Base-by-base conservation (phyloP, 2,329 filamentous ascomycete genomes). In the Albifimbria verrucaria region DNA sequence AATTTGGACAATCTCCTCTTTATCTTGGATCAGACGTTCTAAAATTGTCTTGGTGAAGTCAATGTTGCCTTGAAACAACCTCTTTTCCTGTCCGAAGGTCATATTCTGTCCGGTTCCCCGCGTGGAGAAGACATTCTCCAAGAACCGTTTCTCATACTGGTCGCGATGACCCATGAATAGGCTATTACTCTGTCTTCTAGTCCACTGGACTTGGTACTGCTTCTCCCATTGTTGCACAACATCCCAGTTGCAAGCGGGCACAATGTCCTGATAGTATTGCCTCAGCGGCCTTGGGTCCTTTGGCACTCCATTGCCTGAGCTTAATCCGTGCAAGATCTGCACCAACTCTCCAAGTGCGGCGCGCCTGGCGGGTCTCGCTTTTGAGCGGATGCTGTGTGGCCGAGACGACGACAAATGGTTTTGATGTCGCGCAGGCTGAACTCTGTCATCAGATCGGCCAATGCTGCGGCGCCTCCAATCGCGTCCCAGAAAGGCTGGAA, bases 351-450 rank as follows among this genome's bases (percentile, higher is more conserved):
- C 55, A 3, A 65, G 52, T 7, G 54, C 62, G 5, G 51, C 52
- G 3, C 59, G 61, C 20, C 63, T 62, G 28, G 64, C 62, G 0
- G 53, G 17, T 11, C 55, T 59, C 15, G 48, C 57, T 5, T 59
- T 57, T 7, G 24, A 11, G 62, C 61, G 1, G 61, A 59, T 2
- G 61, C 49, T 2, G 62, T 65, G 3, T 50, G 28, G 7, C 62
- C 62, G 3, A 66, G 55, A 15, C 25, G 26, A 6, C 49, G 56
- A 25, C 61, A 66, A 3, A 63, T 18, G 5, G 22, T 2, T 4
- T 53, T 51, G 0, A 66, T 53, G 21, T 64, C 62, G 21, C 44
- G 43, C 17, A 65, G 53, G 50, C 63, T 65, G 44, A 65, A 61
- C n/a, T 60, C 54, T 21, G 55, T 52, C 62, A 65, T 64, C 22